These are phyloP conservation scores for Saturnispora sanitii DNA, from an alignment of 805 yeast genomes.

Conservation along the genomic window DNA sequence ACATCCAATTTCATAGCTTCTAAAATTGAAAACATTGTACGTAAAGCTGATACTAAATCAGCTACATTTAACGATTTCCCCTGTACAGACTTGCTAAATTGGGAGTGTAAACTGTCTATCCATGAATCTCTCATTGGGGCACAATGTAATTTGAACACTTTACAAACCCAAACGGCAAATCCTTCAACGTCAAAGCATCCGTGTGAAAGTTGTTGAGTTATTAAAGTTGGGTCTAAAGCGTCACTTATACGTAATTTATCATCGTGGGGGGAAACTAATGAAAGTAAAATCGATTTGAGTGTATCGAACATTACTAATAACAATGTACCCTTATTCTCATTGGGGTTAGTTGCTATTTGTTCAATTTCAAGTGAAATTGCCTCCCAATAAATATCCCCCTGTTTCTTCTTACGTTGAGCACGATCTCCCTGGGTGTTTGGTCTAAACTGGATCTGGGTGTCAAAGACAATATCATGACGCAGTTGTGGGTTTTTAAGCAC, in stretches of 20 bases:
- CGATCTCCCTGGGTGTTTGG: conserved; percentile 89
- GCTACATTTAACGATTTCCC: conserved; percentile 18
- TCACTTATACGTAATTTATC: conserved; percentile 60
- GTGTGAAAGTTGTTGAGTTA: conserved; percentile 59
- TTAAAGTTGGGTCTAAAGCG: conserved; percentile 64
- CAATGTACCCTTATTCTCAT: conserved; percentile 20
- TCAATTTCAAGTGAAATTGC: conserved; percentile 66
- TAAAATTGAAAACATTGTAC: conserved; percentile 68
- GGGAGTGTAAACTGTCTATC: conserved; percentile 73
- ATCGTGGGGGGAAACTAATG: conserved; percentile 74
- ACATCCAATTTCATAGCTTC: conserved; percentile 94
- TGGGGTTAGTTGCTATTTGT: no score
- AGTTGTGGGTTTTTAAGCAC: conserved; percentile 86
- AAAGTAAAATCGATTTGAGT: conserved; percentile 63
- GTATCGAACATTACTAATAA: conserved; percentile 68
- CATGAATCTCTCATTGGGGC: conserved; percentile 92
- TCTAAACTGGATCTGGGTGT: conserved; percentile 84
- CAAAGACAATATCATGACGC: conserved; percentile 87
- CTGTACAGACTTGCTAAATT: conserved; percentile 4
- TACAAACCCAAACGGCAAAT: conserved; percentile 65
- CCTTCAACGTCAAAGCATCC: conserved; percentile 63
- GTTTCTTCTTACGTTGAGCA: conserved; percentile 63
- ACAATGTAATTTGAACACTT: conserved; percentile 77
- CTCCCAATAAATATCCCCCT: conserved; percentile 77
- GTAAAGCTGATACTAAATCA: conserved; percentile 62